Evolutionary conservation across 805 yeast species (phyloP), one percentile per base, ranked within the genome.

Genomic region (Scheffersomyces ergatensis): DNA sequence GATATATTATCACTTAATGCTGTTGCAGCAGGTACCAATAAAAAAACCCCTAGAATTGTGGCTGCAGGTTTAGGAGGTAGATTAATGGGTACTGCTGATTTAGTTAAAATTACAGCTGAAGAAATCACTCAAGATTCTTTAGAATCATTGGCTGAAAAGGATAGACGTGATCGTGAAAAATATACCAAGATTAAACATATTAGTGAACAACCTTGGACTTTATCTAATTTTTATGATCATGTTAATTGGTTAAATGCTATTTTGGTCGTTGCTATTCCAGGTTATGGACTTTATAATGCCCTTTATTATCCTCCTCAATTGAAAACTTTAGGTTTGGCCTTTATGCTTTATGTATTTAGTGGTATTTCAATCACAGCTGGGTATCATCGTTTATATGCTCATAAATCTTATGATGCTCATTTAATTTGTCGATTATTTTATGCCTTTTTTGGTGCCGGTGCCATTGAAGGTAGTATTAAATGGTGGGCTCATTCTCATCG

Each of bases 401-500:
- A 86, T 64, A 80, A 83, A 60, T 72, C 92, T 15, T 85, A 80
- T 54, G 74, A 74, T 40, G 89, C 85, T 40, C 73, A 69, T 44
- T 60, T 72, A 56, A 82, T 87, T 13, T 70, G 83, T 33, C 76
- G 80, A 50, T 55, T 83, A 33, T 78, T 83, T 50, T 84, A 66
- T 57, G 95, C 92, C 5, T 62, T 83, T 20, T 85, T 85, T 54
- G 95, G 95, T 48, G 88, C 92, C 25, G 85, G 89, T 33, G 80
- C 89, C 40, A 81, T 85, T 36, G 89, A 85, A 62, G 95, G 95
- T 49, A 84, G 92, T 32, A 81, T 85, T 62, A 85, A 85, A 63
- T 85, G 93, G 93, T 86, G 95, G 95, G 79, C 84, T 36, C 93
- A 85, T 60, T 76, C 85, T 38, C 95, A 86, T 66, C 78, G 95